These are phyloP conservation scores for Oryza rufipogon DNA, from an alignment of 176 grass and related monocot genomes.

Conservation along the genomic window DNA sequence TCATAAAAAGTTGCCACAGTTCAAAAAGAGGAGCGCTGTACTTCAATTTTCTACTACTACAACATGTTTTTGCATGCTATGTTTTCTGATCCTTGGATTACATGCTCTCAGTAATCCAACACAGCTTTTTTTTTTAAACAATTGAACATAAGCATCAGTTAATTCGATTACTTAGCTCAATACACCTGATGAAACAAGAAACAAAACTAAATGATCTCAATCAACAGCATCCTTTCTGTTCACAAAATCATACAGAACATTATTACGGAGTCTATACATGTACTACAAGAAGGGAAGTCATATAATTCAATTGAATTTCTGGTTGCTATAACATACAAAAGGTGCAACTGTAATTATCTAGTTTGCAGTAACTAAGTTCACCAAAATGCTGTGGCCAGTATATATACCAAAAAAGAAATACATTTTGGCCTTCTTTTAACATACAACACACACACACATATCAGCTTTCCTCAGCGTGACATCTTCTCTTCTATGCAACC, in stretches of 20 bases:
- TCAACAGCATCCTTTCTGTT: constrained; percentile 26
- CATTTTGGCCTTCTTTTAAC: constrained; percentile 53
- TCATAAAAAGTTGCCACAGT: neutral
- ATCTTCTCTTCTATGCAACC: constrained; percentile 45
- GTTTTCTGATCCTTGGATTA: neutral
- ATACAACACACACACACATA: constrained; percentile 49
- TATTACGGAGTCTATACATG: constrained; percentile 19
- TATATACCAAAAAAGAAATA: constrained; percentile 90
- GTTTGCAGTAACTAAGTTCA: constrained; percentile 65
- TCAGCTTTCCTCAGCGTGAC: constrained; percentile 35
- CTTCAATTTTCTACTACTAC: neutral
- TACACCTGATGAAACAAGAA: neutral
- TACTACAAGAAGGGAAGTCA: constrained; percentile 49
- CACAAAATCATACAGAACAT: constrained; percentile 33
- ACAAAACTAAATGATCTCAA: constrained; percentile 19
- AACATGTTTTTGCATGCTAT: neutral
- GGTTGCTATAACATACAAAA: constrained; percentile 64
- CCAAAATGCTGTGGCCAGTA: constrained; percentile 53
- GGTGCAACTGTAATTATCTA: constrained; percentile 64
- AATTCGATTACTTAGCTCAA: neutral
- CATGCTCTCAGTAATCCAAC: neutral
- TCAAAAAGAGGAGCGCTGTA: neutral
- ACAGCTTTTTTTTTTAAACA: neutral
- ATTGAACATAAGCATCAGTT: neutral
- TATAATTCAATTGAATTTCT: constrained; percentile 50